Conservation (phyloP, 352 stramenopile species). For the Pythium scleroteichum region DNA sequence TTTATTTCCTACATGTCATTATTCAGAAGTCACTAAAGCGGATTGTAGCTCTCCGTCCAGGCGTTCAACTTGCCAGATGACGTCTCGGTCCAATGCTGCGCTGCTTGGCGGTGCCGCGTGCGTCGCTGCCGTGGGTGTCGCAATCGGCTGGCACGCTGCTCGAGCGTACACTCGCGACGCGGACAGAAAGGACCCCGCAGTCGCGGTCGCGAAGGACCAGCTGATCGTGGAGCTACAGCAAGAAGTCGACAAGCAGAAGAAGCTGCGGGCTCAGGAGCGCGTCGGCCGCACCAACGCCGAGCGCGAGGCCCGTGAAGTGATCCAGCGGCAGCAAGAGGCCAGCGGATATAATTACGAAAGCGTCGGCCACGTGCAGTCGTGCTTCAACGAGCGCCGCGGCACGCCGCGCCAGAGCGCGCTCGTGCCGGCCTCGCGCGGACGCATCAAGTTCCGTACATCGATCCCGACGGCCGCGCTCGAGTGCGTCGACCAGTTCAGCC, state of each 20-base stretch:
- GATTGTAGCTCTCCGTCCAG: neutral
- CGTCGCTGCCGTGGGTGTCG: slow-evolving; percentile 19
- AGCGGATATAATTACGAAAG: slow-evolving; percentile 71
- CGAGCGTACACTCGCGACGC: too few relatives aligned
- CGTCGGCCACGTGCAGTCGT: slow-evolving; percentile 78
- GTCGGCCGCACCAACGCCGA: slow-evolving; percentile 73
- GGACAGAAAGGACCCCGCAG: neutral
- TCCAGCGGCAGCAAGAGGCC: slow-evolving; percentile 63
- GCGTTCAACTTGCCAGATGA: slow-evolving; percentile 6
- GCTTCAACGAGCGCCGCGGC: slow-evolving; percentile 84
- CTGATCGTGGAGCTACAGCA: slow-evolving; percentile 50
- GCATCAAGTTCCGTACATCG: slow-evolving; percentile 74
- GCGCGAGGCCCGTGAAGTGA: slow-evolving; percentile 55
- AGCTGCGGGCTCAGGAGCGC: slow-evolving; percentile 72
- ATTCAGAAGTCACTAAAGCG: slow-evolving; percentile 17
- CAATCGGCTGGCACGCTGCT: slow-evolving; percentile 22
- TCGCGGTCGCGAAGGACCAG: slow-evolving; percentile 28
- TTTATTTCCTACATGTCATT: too few relatives aligned
- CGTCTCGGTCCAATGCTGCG: slow-evolving; percentile 1
- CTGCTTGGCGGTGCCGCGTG: slow-evolving; percentile 21
- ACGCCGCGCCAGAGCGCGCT: slow-evolving; percentile 82
- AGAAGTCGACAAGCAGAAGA: slow-evolving; percentile 71
- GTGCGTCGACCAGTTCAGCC: slow-evolving; percentile 84
- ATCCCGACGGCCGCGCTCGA: slow-evolving; percentile 77
- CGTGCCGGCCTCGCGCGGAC: slow-evolving; percentile 59